Conservation (phyloP, 306 rosid species). For the Sechiopsis laciniata region DNA sequence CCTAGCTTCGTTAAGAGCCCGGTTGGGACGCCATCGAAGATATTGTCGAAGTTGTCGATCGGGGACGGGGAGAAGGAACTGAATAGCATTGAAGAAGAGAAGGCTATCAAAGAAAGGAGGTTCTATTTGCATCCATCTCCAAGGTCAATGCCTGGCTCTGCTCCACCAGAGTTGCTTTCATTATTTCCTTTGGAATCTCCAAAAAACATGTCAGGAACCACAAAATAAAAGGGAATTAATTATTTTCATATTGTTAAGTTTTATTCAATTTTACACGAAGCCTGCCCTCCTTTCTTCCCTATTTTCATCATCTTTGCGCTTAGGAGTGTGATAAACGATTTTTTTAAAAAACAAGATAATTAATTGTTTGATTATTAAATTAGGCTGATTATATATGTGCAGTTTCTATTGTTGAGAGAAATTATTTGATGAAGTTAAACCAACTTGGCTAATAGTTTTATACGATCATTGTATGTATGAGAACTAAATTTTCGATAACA, state of each 20-base stretch:
- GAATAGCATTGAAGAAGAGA: slow-evolving; percentile 61
- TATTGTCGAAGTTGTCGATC: slow-evolving; percentile 49
- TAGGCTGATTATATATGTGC: no score
- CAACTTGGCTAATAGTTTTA: no score
- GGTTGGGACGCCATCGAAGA: slow-evolving; percentile 48
- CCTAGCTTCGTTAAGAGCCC: slow-evolving; percentile 36
- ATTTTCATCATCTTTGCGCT: no score
- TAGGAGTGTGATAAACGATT: no score
- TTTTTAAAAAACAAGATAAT: no score
- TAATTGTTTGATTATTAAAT: no score
- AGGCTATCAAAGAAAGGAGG: slow-evolving; percentile 59
- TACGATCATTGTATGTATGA: no score
- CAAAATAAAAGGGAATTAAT: background rate
- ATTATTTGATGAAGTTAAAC: no score
- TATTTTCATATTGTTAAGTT: background rate
- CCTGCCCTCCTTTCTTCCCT: no score
- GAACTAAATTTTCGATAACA: no score
- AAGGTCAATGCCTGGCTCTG: slow-evolving; percentile 36
- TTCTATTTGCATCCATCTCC: slow-evolving; percentile 84
- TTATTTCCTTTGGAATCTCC: slow-evolving; percentile 66
- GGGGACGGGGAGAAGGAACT: slow-evolving; percentile 37
- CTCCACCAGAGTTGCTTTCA: slow-evolving; percentile 53
- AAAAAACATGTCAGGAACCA: slow-evolving; percentile 23
- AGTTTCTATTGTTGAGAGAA: no score
- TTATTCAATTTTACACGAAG: background rate